Base-by-base conservation (phyloP, 768 basidiomycete species). In the Tephrocybe sp. region DNA sequence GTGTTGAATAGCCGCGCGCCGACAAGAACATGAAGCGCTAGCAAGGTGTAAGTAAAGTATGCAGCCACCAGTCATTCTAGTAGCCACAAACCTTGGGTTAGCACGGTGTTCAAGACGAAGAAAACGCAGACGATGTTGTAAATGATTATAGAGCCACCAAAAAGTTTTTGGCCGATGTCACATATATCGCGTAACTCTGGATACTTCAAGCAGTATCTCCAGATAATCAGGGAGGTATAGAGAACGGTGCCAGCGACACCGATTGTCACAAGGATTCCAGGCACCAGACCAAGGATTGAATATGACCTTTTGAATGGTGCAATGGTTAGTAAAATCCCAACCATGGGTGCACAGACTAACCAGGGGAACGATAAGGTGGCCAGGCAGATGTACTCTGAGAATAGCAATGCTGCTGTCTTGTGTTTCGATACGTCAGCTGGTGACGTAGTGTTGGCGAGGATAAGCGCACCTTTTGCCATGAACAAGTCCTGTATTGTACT, bases 21-120 rank as follows among this genome's bases (percentile, higher is more conserved):
- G 16, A 78, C 74, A 8, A 78, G 65, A 52, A 72, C 71, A 49
- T 76, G 74, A 16, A 77, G 65, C 2, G 68, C 73, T 74, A n/a
- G 16, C 32, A 3, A n/a, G 41, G 33, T 10, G 34, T 34, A 31
- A 12, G 30, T 31, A 19, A 33, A 30, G n/a, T 17, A 5, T 20
- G n/a, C 35, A 2, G 23, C 11, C 1, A 17, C 19, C 7, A 26
- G 26, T 38, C 30, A 10, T 8, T 19, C 5, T 8, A n/a, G 16
- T 30, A 12, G 16, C 17, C 12, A 50, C 56, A 3, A 16, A 67
- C 76, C 78, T 70, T 76, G 75, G 35, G 77, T 78, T 65, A 79
- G 78, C 14, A 75, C 76, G 60, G 80, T 82, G 64, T 82, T 82
- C 39, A 78, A 61, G 41, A 80, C 63, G 60, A 82, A 75, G 66